Evolutionary conservation across 2,329 filamentous ascomycete species (phyloP).

Genomic region (Bipolaris oryzae): DNA sequence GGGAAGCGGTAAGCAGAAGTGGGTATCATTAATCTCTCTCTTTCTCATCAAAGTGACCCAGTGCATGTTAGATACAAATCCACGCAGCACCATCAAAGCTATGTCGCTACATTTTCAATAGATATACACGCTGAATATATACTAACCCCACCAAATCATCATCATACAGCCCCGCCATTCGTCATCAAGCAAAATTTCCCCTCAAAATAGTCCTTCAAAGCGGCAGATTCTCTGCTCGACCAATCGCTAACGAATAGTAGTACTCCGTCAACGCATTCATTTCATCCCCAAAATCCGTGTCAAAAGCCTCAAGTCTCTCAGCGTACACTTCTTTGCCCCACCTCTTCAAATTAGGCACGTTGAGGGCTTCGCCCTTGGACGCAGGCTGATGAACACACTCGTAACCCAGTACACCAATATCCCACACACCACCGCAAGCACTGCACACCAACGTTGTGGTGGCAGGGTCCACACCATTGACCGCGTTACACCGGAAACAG

Average conservation of each 20-base stretch:
- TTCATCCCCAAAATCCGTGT: conserved; percentile 40
- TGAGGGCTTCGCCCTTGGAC: background rate
- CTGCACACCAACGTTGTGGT: conserved; percentile 36
- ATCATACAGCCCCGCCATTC: background rate
- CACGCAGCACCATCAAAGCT: background rate
- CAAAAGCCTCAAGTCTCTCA: conserved; percentile 16
- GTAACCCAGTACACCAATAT: conserved; percentile 49
- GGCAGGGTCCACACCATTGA: conserved; percentile 22
- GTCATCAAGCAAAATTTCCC: too few relatives aligned
- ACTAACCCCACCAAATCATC: background rate
- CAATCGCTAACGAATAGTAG: conserved; percentile 36
- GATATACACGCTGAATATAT: background rate
- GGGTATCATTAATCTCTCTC: background rate
- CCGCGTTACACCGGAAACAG: conserved; percentile 50
- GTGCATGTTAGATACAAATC: background rate
- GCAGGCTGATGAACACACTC: conserved; percentile 34
- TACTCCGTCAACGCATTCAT: conserved; percentile 46
- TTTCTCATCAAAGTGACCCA: background rate
- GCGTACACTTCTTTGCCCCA: conserved; percentile 19
- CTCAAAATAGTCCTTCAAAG: conserved; percentile 2
- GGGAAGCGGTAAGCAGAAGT: background rate
- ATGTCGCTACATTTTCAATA: background rate
- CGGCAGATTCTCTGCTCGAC: conserved; percentile 32
- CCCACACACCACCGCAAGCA: conserved; percentile 44
- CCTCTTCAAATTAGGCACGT: conserved; percentile 24